phyloP scores from a whole-genome alignment of 2,329 filamentous ascomycete genomes.

The Fusarium cyanostomum region DNA sequence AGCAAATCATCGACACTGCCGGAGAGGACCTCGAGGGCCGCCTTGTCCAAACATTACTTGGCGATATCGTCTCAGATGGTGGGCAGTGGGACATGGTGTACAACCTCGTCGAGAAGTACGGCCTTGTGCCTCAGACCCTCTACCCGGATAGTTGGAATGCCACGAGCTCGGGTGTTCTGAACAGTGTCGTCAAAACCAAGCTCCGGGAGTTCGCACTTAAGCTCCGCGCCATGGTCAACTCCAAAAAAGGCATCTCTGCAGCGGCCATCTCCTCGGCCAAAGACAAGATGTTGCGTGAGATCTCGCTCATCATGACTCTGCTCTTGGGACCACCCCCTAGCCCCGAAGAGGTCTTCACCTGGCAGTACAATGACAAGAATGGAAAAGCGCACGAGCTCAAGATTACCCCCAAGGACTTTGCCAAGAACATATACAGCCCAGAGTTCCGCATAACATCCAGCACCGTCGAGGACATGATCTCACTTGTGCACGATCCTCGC shows the following conservation, averaged over 20 bases:
- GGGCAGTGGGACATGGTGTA: conserved; percentile 94
- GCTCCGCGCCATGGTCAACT: conserved; percentile 66
- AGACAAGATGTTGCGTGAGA: conserved; percentile 79
- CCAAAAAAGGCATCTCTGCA: conserved; percentile 45
- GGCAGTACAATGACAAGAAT: conserved; percentile 79
- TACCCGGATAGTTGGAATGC: conserved; percentile 88
- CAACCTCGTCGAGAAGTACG: conserved; percentile 87
- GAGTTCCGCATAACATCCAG: conserved; percentile 67
- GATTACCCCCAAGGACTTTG: conserved; percentile 76
- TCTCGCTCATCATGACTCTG: conserved; percentile 83
- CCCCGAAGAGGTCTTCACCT: conserved; percentile 75
- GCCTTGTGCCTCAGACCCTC: conserved; percentile 81
- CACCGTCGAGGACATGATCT: conserved; percentile 76
- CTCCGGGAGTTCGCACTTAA: conserved; percentile 84
- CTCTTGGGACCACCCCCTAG: conserved; percentile 82
- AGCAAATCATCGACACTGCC: conserved; percentile 81
- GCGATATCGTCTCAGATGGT: conserved; percentile 77
- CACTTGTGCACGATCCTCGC: conserved; percentile 85
- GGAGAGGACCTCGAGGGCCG: conserved; percentile 76
- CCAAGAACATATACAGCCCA: conserved; percentile 71
- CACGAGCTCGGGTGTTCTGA: conserved; percentile 73
- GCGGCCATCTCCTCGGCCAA: conserved; percentile 64
- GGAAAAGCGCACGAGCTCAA: conserved; percentile 70
- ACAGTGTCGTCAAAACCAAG: conserved; percentile 81
- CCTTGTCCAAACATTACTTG: conserved; percentile 75